Base-by-base conservation (phyloP, 2,329 filamentous ascomycete species). In the Aspergillus fructus region DNA sequence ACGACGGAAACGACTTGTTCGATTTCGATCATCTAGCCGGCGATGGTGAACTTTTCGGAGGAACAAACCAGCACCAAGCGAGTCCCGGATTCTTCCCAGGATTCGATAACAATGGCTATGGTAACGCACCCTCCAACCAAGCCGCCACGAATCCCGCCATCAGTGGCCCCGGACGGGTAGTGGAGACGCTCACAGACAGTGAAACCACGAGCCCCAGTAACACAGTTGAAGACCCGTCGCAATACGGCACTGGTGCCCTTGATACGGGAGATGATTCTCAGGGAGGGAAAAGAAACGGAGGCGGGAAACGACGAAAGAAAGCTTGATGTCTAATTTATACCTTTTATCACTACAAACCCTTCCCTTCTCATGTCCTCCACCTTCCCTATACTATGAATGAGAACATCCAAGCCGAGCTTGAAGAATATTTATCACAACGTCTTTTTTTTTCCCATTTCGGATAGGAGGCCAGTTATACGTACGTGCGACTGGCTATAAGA, bases 131-230 rank as follows among this genome's bases (percentile, higher is more conserved):
- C 5, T 59, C 56, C 37, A 53, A 51, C 41, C 30, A 54, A 15
- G 57, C 45, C 30, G 21, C 41, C 4, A 59, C 55, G 21, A 56
- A 47, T 15, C 49, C 57, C 23, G 19, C 54, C 19, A 61, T 59
- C 17, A 58, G 54, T 48, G 69, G 72, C 24, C 61, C 71, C 2
- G 70, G 70, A 9, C 65, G 70, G 5, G 71, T 76, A 15, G 69
- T 78, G 24, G 77, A 79, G 60, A 74, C 76, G 13, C 66, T 79
- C 59, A 76, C 77, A 9, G 77, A 77, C 61, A 79, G 77, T 55
- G 76, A 78, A 60, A 62, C 70, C 11, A 75, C 76, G 1, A 79
- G 76, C 55, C 77, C 77, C 9, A 66, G 71, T 17, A 70, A 68
- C 24, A 69, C 69, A 4, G 61, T 68, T 12, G 74, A 74, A 42